These are phyloP conservation scores for Talaromyces sp. DNA, from an alignment of 2,329 filamentous ascomycete species.

Conservation along the genomic window DNA sequence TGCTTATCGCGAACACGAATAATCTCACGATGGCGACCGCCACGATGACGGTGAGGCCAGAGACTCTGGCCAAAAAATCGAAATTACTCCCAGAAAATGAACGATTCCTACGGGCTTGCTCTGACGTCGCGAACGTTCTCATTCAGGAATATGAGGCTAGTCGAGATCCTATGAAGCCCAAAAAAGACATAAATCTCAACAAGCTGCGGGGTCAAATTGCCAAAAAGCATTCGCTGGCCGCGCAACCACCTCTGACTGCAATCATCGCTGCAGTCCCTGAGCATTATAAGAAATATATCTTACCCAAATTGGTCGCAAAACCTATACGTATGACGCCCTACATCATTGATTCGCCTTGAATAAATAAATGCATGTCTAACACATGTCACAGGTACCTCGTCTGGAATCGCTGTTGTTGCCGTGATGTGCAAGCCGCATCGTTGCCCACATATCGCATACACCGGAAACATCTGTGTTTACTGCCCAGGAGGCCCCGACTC, in stretches of 20 bases:
- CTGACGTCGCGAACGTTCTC: constrained; percentile 86
- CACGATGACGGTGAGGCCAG: constrained; percentile 52
- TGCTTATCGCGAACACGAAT: not conserved
- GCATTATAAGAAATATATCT: constrained; percentile 98
- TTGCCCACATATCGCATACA: constrained; percentile 97
- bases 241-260: constrained; percentile 84
- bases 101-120: constrained; percentile 86
- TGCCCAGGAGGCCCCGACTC: constrained; percentile 96
- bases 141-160: constrained; percentile 90
- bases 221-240: constrained; percentile 86
- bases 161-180: constrained; percentile 65
- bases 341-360: too few relatives aligned
- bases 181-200: constrained; percentile 90
- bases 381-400: constrained; percentile 70
- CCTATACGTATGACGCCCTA: constrained; percentile 65
- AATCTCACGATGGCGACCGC: constrained; percentile 53
- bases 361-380: not conserved
- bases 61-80: constrained; percentile 60
- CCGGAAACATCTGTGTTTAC: constrained; percentile 98
- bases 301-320: constrained; percentile 94
- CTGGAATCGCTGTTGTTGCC: constrained; percentile 93
- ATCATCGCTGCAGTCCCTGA: constrained; percentile 99
- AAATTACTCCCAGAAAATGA: constrained; percentile 90
- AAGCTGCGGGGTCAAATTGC: constrained; percentile 76
- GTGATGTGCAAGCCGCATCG: constrained; percentile 99